Evolutionary conservation across 192 early-diverging fungal genomes (phyloP).

Genomic region (Haplosporangium gracile): DNA sequence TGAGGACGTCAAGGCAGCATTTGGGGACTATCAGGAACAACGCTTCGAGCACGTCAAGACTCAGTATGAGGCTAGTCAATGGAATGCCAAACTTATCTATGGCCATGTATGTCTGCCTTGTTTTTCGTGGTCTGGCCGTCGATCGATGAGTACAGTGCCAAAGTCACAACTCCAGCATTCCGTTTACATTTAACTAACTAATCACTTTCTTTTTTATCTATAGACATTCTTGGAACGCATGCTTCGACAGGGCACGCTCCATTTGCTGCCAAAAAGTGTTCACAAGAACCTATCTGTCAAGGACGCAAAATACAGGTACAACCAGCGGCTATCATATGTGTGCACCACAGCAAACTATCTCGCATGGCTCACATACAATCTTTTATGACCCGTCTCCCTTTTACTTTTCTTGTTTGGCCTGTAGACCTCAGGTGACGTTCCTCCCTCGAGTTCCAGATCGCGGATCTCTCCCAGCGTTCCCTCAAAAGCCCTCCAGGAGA

Average conservation of each 20-base stretch:
- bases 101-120: not conserved
- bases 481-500: slow-evolving; percentile 10
- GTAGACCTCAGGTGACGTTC: slow-evolving; percentile 9
- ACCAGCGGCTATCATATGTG: not conserved
- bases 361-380: no score
- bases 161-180: no score
- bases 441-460: not conserved
- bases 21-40: slow-evolving; percentile 7
- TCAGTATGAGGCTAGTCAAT: slow-evolving; percentile 7
- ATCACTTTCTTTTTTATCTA: not conserved
- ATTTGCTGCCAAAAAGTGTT: not conserved
- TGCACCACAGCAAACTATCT: not conserved
- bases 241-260: not conserved
- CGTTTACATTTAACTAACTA: not conserved
- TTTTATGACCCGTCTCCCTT: not conserved
- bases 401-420: not conserved
- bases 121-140: not conserved
- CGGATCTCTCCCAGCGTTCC: not conserved
- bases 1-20: not conserved
- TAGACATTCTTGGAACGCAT: slow-evolving; percentile 3
- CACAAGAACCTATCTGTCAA: not conserved
- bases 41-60: slow-evolving; percentile 9
- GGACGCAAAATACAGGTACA: slow-evolving; percentile 5
- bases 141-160: not conserved
- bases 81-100: slow-evolving; percentile 9